Conservation (phyloP, 768 basidiomycete species). For the Termitomyces eurrhizus region DNA sequence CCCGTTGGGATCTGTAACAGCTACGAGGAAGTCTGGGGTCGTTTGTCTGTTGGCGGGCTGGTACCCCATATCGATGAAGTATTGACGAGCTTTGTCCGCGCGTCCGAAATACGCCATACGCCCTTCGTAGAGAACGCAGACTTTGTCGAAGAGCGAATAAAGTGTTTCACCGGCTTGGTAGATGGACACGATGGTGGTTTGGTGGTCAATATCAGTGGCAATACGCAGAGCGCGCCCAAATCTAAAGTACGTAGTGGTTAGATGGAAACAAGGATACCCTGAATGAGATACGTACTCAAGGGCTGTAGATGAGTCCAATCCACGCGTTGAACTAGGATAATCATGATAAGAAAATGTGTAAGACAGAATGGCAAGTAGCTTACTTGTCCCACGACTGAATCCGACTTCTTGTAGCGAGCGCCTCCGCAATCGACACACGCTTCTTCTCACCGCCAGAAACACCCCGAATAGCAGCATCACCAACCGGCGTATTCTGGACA, state of each 20-base stretch:
- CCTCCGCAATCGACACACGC: conserved; percentile 76
- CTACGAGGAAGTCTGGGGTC: conserved; percentile 60
- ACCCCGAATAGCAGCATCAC: conserved; percentile 73
- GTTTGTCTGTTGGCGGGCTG: conserved; percentile 57
- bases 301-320: conserved; percentile 67
- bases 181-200: conserved; percentile 71
- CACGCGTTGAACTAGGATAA: conserved; percentile 54
- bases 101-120: conserved; percentile 76
- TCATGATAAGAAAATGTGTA: not conserved
- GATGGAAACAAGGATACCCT: not conserved
- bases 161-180: conserved; percentile 80
- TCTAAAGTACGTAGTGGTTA: conserved; percentile 3
- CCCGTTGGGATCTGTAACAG: conserved; percentile 55
- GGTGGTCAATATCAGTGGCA: conserved; percentile 50
- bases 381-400: conserved; percentile 80
- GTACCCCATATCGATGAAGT: conserved; percentile 72
- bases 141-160: conserved; percentile 63
- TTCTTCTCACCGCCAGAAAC: conserved; percentile 78
- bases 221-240: conserved; percentile 65
- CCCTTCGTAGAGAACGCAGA: conserved; percentile 75
- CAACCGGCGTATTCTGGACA: conserved; percentile 68
- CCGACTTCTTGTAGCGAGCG: conserved; percentile 55
- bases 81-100: conserved; percentile 57
- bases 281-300: conserved; percentile 38
- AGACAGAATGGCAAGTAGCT: conserved; percentile 11